Evolutionary conservation across 306 rosid species (phyloP).

Genomic region (Crotalaria pallida): DNA sequence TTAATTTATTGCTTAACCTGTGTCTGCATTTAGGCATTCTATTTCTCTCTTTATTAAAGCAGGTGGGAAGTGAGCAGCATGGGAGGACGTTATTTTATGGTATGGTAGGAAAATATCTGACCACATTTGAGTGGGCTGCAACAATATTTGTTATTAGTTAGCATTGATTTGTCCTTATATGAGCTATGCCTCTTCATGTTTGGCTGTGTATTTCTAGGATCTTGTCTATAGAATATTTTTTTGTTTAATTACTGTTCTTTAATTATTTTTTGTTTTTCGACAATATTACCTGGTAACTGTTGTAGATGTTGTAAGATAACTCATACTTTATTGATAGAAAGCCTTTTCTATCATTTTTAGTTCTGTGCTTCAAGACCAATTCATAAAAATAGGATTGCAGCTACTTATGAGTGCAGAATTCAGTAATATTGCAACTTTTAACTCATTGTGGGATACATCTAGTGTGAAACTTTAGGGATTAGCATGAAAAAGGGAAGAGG

Average conservation of each 20-base stretch:
- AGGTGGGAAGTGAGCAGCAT: conserved; percentile 92
- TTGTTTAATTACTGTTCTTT: not conserved
- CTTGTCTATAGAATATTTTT: not conserved
- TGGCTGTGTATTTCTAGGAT: conserved; percentile 9
- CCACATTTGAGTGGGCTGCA: conserved; percentile 65
- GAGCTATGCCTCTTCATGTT: conserved; percentile 20
- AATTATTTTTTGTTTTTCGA: too few relatives aligned
- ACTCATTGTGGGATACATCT: not conserved
- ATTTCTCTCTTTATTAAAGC: conserved; percentile 74
- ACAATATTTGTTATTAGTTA: conserved; percentile 37
- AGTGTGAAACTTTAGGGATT: not conserved
- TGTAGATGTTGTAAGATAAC: not conserved
- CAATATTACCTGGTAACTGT: not conserved
- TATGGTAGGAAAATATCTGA: conserved; percentile 82
- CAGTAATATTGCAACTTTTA: not conserved
- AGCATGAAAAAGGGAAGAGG: not conserved
- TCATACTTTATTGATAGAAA: not conserved
- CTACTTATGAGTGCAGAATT: not conserved
- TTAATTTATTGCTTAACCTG: conserved; percentile 54
- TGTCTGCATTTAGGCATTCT: conserved; percentile 79
- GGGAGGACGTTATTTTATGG: conserved; percentile 80
- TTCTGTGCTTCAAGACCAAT: not conserved
- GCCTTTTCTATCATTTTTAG: not conserved
- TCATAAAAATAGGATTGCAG: not conserved
- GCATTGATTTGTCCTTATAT: conserved; percentile 17